Conservation (phyloP, 352 stramenopile genomes). For the Phytophthora brassicae region DNA sequence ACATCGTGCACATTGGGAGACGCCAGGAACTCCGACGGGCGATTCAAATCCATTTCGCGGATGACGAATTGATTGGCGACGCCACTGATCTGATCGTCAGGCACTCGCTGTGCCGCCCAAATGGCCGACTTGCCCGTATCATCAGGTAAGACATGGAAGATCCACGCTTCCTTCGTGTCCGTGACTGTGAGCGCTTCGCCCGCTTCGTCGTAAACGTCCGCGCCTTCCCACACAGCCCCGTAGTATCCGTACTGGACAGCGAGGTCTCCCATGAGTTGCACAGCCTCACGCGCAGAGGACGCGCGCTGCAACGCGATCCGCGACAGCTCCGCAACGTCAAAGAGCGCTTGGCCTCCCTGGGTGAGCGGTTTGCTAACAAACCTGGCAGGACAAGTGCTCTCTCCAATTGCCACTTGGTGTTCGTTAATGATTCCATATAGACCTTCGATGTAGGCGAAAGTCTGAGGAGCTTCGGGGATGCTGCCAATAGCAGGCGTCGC, state of each 20-base stretch:
- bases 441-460: constrained; percentile 82
- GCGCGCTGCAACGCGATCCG: constrained; percentile 88
- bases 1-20: constrained; percentile 89
- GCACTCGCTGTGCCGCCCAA: constrained; percentile 93
- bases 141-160: constrained; percentile 96
- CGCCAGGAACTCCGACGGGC: constrained; percentile 87
- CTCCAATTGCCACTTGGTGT: constrained; percentile 76
- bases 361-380: constrained; percentile 63
- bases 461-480: constrained; percentile 66
- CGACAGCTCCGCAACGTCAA: constrained; percentile 88
- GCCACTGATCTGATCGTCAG: constrained; percentile 77
- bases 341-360: constrained; percentile 82
- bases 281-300: constrained; percentile 75
- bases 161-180: constrained; percentile 91
- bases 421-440: constrained; percentile 86
- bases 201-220: constrained; percentile 62
- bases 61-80: constrained; percentile 96
- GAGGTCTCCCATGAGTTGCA: constrained; percentile 93
- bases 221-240: constrained; percentile 81
- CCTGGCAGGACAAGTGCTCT: constrained; percentile 75
- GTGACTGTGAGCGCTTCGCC: constrained; percentile 91
- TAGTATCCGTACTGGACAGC: constrained; percentile 94
- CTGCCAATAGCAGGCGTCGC: constrained; percentile 56
- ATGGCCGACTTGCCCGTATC: constrained; percentile 91
- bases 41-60: constrained; percentile 75